Base-by-base conservation (phyloP, 768 basidiomycete genomes). In the Symmetrospora coprosmae region DNA sequence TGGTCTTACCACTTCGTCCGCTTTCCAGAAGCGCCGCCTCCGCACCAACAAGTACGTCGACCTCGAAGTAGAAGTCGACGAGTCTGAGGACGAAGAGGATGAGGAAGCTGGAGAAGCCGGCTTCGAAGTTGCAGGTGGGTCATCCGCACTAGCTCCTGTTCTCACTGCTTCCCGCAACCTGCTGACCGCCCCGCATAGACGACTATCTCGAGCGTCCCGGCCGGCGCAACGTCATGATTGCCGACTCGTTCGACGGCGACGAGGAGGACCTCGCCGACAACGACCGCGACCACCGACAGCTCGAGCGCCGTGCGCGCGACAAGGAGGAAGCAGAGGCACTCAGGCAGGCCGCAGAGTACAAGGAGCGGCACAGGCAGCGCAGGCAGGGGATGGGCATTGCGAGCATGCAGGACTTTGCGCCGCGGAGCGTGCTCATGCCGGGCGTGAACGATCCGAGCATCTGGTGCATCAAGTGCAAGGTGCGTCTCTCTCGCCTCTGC, bases 391-490 rank as follows among this genome's bases (percentile, higher is more conserved):
- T 81, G 50, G 65, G 52, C 8, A 25, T 28, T 21, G 27, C 58
- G 8, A 62, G 55, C 25, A 64, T 51, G 31, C 84, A 87, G 80
- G 92, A 87, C 65, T 84, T 87, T 65, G 82, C 94, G 25, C 91
- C 94, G 1, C 90, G 96, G 69, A 78, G 88, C 16, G 73, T 96
- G 55, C 78, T 97, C 19, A 96, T 99, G 90, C 94, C 94, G 19
- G 87, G 86, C 2, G 88, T 94, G 0, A 85, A 92, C 53, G 94
- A 99, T 71, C 86, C 92, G 11, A 90, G 82, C 71, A 75, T 99
- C 61, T 99, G 91, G 90, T 89, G 90, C 75, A 81, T 97, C 58
- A 79, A 86, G 67, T 89, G 91, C 66, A 88, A 88, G 80, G 89
- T 87, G 68, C 50, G 77, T 73, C 21, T n/a, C 21, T 56, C 34